Percentiles rank a stretch among this genome's conserved stretches.
Evolutionary conservation across 768 basidiomycete genomes (phyloP).

Genomic region (Calvatia gigantea): DNA sequence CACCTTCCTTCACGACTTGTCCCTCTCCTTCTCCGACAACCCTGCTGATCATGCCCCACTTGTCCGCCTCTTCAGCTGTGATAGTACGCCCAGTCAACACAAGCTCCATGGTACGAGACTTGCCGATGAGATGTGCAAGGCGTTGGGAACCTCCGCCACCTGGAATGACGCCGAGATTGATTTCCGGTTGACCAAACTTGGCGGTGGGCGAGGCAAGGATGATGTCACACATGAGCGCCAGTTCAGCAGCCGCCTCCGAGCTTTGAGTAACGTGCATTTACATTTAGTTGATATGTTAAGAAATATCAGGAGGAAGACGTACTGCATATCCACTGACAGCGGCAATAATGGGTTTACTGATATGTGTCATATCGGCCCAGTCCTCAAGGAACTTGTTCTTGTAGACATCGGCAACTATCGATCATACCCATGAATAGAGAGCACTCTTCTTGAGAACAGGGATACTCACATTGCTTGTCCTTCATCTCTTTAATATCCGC

Average conservation of each 20-base stretch:
- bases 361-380: constrained; percentile 70
- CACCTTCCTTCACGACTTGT: constrained; percentile 81
- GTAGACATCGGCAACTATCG: constrained; percentile 80
- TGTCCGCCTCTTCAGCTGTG: constrained; percentile 75
- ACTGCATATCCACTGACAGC: constrained; percentile 95
- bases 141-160: constrained; percentile 95
- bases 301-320: constrained; percentile 22
- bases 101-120: constrained; percentile 93
- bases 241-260: constrained; percentile 96
- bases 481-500: constrained; percentile 99
- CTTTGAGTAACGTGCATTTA: constrained; percentile 23
- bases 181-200: constrained; percentile 94
- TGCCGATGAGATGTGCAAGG: constrained; percentile 80
- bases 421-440: not conserved
- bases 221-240: constrained; percentile 96
- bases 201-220: constrained; percentile 89
- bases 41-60: constrained; percentile 84
- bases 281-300: not conserved
- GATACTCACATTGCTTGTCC: constrained; percentile 77
- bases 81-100: constrained; percentile 85
- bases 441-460: not conserved
- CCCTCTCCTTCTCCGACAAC: constrained; percentile 77
- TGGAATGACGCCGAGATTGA: constrained; percentile 92
- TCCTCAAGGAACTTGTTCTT: constrained; percentile 79
- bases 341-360: constrained; percentile 93